phyloP scores from a whole-genome alignment of 2,329 filamentous ascomycete species.

The Colletotrichum simmondsii region DNA sequence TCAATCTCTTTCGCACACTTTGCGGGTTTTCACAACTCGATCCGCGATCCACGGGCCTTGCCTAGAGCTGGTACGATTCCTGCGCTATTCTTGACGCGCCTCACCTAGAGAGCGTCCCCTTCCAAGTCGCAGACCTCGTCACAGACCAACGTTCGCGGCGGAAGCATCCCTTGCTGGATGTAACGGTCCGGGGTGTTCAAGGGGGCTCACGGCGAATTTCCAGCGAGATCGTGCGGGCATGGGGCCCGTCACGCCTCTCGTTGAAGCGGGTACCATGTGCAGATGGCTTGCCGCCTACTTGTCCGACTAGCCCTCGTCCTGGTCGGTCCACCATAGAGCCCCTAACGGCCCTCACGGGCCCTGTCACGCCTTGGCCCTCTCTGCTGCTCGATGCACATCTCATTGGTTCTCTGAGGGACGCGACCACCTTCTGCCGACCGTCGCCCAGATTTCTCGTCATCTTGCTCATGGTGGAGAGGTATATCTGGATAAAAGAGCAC shows the following conservation, averaged over 20 bases:
- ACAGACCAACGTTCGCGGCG: slow-evolving; percentile 28
- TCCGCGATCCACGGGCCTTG: slow-evolving; percentile 1
- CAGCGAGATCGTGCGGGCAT: slow-evolving; percentile 33
- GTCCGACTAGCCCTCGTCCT: slow-evolving; percentile 29
- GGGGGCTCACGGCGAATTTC: slow-evolving; percentile 35
- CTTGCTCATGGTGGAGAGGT: slow-evolving; percentile 16
- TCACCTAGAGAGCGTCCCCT: slow-evolving; percentile 16
- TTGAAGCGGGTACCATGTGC: slow-evolving; percentile 27
- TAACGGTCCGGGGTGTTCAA: slow-evolving; percentile 27
- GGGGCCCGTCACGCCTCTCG: slow-evolving; percentile 22
- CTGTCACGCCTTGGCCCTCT: slow-evolving; percentile 26
- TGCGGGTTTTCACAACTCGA: background rate
- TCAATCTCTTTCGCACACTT: slow-evolving; percentile 1
- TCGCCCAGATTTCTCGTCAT: slow-evolving; percentile 31
- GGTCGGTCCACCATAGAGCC: slow-evolving; percentile 24
- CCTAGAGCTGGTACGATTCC: slow-evolving; percentile 6
- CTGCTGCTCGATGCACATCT: slow-evolving; percentile 17
- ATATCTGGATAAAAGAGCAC: slow-evolving; percentile 9
- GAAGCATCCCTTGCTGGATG: slow-evolving; percentile 33
- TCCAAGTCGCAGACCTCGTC: slow-evolving; percentile 30
- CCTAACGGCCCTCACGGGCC: slow-evolving; percentile 19
- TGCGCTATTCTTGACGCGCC: slow-evolving; percentile 28
- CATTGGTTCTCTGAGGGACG: slow-evolving; percentile 20
- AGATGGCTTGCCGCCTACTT: slow-evolving; percentile 32
- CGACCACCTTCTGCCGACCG: slow-evolving; percentile 23